Percentiles rank a stretch among this genome's conserved stretches.
These are phyloP conservation scores for Dorcoceras hygrometricum DNA, from an alignment of 257 asterid genomes.

Conservation along the genomic window DNA sequence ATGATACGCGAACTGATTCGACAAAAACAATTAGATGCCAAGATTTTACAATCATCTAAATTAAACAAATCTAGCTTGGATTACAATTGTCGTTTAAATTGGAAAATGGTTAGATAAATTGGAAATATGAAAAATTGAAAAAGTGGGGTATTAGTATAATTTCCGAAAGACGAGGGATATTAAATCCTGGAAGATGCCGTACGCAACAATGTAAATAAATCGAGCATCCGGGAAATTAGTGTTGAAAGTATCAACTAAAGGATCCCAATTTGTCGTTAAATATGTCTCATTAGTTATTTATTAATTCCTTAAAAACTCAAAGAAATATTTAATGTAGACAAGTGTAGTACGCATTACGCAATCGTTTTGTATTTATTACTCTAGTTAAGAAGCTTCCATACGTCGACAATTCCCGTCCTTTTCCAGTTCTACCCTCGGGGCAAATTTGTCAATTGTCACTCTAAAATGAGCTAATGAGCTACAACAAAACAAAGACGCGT, in stretches of 20 bases:
- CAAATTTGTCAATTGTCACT: neutral
- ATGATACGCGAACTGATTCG: no score
- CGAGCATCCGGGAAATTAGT: constrained; percentile 49
- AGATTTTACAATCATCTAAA: no score
- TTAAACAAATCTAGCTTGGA: no score
- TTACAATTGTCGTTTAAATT: no score
- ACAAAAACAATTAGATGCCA: no score
- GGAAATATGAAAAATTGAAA: no score
- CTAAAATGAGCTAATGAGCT: constrained; percentile 4
- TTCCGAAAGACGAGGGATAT: constrained; percentile 77
- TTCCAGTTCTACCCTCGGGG: neutral
- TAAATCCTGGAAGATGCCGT: constrained; percentile 80
- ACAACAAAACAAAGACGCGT: neutral
- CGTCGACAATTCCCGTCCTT: neutral
- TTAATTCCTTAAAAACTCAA: no score
- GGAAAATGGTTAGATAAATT: no score
- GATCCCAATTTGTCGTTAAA: constrained; percentile 55
- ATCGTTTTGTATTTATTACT: no score
- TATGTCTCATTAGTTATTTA: constrained; percentile 21
- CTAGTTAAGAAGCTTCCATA: no score
- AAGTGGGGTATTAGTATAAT: neutral
- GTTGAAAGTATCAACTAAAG: constrained; percentile 67
- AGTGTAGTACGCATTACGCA: no score
- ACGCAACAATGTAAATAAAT: constrained; percentile 68
- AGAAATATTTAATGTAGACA: no score